Percentiles rank a stretch among this genome's conserved stretches.
These are phyloP conservation scores for Colletotrichum euphorbiae DNA, from an alignment of 2,329 filamentous ascomycete species.

Conservation along the genomic window DNA sequence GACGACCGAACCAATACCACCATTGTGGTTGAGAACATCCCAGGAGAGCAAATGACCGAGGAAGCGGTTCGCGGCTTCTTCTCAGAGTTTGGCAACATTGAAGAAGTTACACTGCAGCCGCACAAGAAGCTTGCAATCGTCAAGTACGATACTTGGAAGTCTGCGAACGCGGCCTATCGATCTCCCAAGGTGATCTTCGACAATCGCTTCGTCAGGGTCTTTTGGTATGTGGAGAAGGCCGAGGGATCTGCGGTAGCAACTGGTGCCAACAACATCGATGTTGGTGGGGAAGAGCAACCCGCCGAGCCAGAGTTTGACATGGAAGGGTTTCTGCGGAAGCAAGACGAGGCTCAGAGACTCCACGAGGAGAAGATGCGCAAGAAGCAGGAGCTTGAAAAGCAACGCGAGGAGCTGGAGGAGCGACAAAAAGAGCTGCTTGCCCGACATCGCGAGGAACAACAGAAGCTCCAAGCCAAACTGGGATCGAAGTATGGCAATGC, in stretches of 20 bases:
- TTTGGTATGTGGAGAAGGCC: slow-evolving; percentile 73
- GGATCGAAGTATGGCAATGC: slow-evolving; percentile 57
- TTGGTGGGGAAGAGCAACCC: slow-evolving; percentile 19
- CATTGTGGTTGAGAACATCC: slow-evolving; percentile 83
- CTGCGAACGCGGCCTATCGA: slow-evolving; percentile 77
- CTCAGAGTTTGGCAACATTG: slow-evolving; percentile 74
- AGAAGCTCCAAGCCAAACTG: slow-evolving; percentile 70
- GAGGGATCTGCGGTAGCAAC: slow-evolving; percentile 49
- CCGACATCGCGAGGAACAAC: slow-evolving; percentile 73
- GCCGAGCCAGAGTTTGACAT: slow-evolving; percentile 71
- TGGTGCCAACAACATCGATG: slow-evolving; percentile 42
- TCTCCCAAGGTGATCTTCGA: slow-evolving; percentile 87
- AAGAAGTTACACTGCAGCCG: slow-evolving; percentile 72
- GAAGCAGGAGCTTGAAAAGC: slow-evolving; percentile 70
- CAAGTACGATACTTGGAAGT: slow-evolving; percentile 73
- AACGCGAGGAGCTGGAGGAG: slow-evolving; percentile 73
- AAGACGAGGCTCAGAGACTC: slow-evolving; percentile 77
- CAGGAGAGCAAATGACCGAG: slow-evolving; percentile 76
- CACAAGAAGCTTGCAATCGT: slow-evolving; percentile 77
- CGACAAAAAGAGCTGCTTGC: slow-evolving; percentile 71
- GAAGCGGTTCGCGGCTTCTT: slow-evolving; percentile 76
- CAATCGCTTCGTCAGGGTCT: slow-evolving; percentile 87
- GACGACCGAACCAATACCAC: slow-evolving; percentile 72
- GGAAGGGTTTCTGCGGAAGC: slow-evolving; percentile 75
- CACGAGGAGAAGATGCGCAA: slow-evolving; percentile 75